These are phyloP conservation scores for Tephrocybe sp. DNA, from an alignment of 768 basidiomycete genomes.

Conservation along the genomic window DNA sequence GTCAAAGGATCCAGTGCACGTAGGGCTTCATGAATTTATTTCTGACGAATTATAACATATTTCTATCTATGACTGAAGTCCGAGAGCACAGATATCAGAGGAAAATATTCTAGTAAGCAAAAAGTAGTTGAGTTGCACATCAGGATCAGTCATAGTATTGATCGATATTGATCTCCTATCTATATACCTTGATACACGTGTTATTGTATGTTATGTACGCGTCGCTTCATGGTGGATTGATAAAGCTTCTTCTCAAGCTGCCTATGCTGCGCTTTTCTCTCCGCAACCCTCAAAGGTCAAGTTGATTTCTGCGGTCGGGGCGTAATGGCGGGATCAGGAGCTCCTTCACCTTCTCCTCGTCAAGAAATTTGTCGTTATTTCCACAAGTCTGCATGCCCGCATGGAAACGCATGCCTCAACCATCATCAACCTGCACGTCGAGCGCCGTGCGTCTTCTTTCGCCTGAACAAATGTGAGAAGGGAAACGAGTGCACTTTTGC, in stretches of 20 bases:
- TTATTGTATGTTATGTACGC: background rate
- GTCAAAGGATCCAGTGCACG: no score
- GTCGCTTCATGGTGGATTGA: background rate
- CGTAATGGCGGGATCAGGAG: constrained; percentile 1
- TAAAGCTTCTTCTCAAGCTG: background rate
- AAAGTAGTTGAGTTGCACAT: no score
- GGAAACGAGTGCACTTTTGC: constrained; percentile 17
- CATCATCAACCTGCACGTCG: constrained; percentile 6
- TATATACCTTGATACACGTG: background rate
- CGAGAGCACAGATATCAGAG: no score
- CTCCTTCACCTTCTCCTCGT: background rate
- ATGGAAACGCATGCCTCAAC: constrained; percentile 12
- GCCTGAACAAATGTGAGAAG: constrained; percentile 13
- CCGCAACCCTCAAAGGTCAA: background rate
- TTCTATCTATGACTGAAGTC: no score
- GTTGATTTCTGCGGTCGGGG: background rate
- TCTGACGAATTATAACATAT: no score
- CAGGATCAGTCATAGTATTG: no score
- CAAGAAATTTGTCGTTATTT: constrained; percentile 12
- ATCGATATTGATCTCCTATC: background rate
- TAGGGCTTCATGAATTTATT: no score
- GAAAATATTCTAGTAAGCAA: no score
- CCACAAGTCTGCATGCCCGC: constrained; percentile 11
- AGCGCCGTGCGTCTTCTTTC: constrained; percentile 18
- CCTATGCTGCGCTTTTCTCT: background rate